Base-by-base conservation (phyloP, 306 rosid genomes). In the Abrus precatorius region DNA sequence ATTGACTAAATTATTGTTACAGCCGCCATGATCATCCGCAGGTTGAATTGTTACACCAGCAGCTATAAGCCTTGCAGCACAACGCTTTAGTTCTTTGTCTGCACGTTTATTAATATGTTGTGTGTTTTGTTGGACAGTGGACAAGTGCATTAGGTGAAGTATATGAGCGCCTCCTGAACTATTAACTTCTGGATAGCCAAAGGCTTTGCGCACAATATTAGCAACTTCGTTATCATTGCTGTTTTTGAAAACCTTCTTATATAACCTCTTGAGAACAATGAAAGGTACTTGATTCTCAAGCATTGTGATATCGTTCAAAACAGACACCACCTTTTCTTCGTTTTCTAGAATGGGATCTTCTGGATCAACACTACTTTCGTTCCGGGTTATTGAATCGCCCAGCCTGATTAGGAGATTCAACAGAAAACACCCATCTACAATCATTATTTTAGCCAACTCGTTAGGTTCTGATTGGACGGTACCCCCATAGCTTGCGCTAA, bases 351-450 rank as follows among this genome's bases (percentile, higher is more conserved):
- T 60, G 1, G 81, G 71, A 6, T 82, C 85, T 0, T 14, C 0
- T 6, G 32, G 20, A n/a, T 5, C 0, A 6, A 0, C 9, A 0
- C 3, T 1, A 3, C 1, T 38, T 1, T n/a, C 40, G 2, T 4
- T 36, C 40, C 40, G 4, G 2, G 40, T 0, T 13, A 63, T 61
- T 5, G 1, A 32, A 33, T 14, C 11, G 8, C 29, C 69, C 7
- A 64, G 72, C 48, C 61, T 47, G 3, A 49, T 28, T 12, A 87
- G 84, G 4, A 87, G 54, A 45, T 87, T 86, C 8, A 87, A 57
- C 47, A 87, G 4, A 69, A 87, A 84, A 27, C 86, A 81, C 2
- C 90, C 90, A 70, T 87, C 90, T 0, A 84, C 9, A 29, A 87
- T 47, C 84, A 87, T 84, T 12, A 75, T 62, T 67, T 74, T 82